phyloP scores from a whole-genome alignment of 2,329 filamentous ascomycete species.

The Trichoderma gracile region DNA sequence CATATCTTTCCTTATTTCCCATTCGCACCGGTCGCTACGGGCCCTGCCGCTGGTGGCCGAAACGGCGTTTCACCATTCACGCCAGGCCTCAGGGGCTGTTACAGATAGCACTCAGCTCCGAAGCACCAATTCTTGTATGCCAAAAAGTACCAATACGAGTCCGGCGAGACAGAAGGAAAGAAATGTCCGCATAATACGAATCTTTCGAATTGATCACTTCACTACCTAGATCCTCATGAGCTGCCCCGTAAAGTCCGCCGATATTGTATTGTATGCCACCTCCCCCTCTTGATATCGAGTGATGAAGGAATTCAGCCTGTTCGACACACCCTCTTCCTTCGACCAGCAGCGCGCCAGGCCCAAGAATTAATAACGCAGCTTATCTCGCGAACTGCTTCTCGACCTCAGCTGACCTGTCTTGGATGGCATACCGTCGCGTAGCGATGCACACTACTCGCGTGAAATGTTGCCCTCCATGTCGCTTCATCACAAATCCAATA shows the following conservation, averaged over 20 bases:
- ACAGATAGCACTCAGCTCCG: background rate
- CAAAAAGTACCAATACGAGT: too few relatives aligned
- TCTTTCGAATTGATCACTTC: too few relatives aligned
- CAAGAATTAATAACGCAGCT: background rate
- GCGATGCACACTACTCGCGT: background rate
- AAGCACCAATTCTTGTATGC: background rate
- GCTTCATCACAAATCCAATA: slow-evolving; percentile 15
- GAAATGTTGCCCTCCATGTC: background rate
- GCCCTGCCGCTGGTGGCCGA: slow-evolving; percentile 4
- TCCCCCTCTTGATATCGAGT: background rate
- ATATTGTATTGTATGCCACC: too few relatives aligned
- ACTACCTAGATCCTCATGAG: too few relatives aligned
- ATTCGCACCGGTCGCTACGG: background rate
- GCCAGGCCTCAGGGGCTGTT: slow-evolving; percentile 17
- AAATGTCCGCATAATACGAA: background rate
- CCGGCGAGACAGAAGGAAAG: background rate
- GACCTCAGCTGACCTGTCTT: background rate
- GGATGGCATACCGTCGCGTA: background rate
- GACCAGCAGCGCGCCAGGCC: background rate
- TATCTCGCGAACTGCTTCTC: background rate
- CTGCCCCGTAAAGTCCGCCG: too few relatives aligned
- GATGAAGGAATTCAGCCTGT: slow-evolving; percentile 15
- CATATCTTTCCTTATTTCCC: background rate
- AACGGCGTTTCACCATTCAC: slow-evolving; percentile 18
- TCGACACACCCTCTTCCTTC: slow-evolving; percentile 16